These are phyloP conservation scores for Apiotrichum sp. DNA, from an alignment of 1,284 basidiomycete genomes.

Conservation along the genomic window DNA sequence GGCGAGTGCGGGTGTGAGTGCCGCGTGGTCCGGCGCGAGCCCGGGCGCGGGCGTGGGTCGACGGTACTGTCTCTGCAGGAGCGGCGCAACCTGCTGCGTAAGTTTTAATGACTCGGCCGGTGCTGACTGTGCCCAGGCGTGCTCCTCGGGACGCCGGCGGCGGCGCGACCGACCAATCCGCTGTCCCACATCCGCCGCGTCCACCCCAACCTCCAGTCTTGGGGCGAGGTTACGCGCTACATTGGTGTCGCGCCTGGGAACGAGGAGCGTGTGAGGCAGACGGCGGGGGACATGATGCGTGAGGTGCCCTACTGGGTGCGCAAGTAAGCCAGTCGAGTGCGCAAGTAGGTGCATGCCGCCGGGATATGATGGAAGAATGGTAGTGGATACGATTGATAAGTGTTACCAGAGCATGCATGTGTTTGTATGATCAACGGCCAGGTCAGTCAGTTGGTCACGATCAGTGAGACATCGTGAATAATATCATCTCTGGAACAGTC, in stretches of 20 bases:
- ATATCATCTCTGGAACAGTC: background rate
- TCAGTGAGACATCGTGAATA: background rate
- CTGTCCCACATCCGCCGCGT: conserved; percentile 1
- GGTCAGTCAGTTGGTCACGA: too few relatives aligned
- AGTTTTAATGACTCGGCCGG: background rate
- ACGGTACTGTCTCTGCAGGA: background rate
- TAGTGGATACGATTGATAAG: too few relatives aligned
- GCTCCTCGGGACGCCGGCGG: background rate
- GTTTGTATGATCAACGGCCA: too few relatives aligned
- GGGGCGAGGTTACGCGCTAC: conserved; percentile 4
- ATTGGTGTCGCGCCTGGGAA: conserved; percentile 5
- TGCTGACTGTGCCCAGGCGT: background rate
- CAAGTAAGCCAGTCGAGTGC: too few relatives aligned
- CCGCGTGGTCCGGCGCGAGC: too few relatives aligned
- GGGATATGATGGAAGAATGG: too few relatives aligned
- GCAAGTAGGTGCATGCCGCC: too few relatives aligned
- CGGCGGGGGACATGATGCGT: conserved; percentile 3
- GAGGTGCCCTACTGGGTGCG: too few relatives aligned
- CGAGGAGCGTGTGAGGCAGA: conserved; percentile 10
- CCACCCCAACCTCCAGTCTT: background rate
- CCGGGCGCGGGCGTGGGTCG: background rate
- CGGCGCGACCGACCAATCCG: background rate
- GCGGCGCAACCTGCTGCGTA: background rate
- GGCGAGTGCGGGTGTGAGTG: too few relatives aligned
- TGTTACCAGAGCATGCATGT: too few relatives aligned